These are phyloP conservation scores for Lentinula lateritia DNA, from an alignment of 768 basidiomycete genomes.

Conservation along the genomic window DNA sequence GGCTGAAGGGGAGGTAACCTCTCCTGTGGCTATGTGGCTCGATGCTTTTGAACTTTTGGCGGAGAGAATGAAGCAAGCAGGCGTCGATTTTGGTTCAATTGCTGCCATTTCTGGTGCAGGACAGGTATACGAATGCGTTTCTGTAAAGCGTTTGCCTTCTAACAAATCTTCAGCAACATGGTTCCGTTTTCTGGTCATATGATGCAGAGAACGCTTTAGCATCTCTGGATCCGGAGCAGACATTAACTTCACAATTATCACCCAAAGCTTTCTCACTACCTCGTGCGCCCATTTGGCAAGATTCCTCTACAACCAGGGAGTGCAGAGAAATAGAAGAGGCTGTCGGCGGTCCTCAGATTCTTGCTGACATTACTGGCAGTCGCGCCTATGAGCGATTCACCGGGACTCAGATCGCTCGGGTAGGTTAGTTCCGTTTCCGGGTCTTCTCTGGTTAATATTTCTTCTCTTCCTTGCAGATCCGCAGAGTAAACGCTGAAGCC, in stretches of 20 bases:
- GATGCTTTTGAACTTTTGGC: constrained; percentile 78
- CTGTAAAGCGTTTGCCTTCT: not conserved
- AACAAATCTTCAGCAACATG: constrained; percentile 64
- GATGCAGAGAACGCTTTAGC: constrained; percentile 47
- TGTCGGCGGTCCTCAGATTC: constrained; percentile 62
- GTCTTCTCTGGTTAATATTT: not conserved
- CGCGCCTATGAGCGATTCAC: constrained; percentile 88
- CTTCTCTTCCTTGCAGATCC: constrained; percentile 37
- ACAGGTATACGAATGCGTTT: constrained; percentile 42
- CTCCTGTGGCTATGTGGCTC: constrained; percentile 81
- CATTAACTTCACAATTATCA: constrained; percentile 55
- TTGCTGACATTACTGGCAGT: constrained; percentile 77
- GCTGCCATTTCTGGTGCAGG: constrained; percentile 71
- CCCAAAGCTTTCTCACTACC: constrained; percentile 62
- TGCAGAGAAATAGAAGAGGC: constrained; percentile 62
- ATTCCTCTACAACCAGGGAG: constrained; percentile 77
- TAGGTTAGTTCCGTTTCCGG: constrained; percentile 22
- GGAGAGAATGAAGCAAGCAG: constrained; percentile 51
- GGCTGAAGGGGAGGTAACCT: constrained; percentile 67
- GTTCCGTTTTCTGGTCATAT: constrained; percentile 77
- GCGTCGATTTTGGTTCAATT: constrained; percentile 54
- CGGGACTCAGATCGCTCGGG: constrained; percentile 77
- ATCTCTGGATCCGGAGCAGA: constrained; percentile 42
- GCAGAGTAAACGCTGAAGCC: constrained; percentile 42
- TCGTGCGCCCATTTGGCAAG: constrained; percentile 85